Evolutionary conservation across 1,284 basidiomycete species (phyloP).

Genomic region (Xerocomus nothofagi): DNA sequence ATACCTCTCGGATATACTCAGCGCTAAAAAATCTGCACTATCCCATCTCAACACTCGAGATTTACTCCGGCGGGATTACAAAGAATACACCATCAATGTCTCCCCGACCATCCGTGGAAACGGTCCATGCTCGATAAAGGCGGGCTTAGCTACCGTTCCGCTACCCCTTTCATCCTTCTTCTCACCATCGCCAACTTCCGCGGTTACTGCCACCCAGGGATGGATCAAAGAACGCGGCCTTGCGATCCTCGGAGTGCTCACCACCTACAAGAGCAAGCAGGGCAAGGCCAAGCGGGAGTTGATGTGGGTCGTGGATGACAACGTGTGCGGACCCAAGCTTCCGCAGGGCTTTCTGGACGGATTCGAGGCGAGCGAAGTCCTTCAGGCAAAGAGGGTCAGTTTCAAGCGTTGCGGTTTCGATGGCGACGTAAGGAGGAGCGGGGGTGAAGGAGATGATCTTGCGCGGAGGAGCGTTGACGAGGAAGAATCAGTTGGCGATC

Average conservation of each 20-base stretch:
- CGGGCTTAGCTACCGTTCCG: constrained; percentile 82
- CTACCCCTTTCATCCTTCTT: constrained; percentile 51
- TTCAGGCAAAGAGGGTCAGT: constrained; percentile 49
- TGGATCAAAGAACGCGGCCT: constrained; percentile 72
- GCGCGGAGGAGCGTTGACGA: constrained; percentile 32
- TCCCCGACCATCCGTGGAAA: constrained; percentile 38
- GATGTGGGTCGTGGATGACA: constrained; percentile 56
- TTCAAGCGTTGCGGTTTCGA: constrained; percentile 37
- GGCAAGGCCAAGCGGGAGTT: constrained; percentile 67
- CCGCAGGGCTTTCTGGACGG: constrained; percentile 36
- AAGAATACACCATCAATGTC: constrained; percentile 69
- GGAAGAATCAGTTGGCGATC: constrained; percentile 28
- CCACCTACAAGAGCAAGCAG: constrained; percentile 53
- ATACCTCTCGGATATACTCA: constrained; percentile 52
- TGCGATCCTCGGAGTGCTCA: constrained; percentile 75
- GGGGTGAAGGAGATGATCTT: constrained; percentile 34
- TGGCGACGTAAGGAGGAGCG: constrained; percentile 31
- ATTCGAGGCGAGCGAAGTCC: constrained; percentile 53
- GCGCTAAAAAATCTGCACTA: constrained; percentile 67
- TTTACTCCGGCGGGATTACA: constrained; percentile 89
- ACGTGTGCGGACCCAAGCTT: constrained; percentile 37
- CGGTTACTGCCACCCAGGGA: constrained; percentile 40
- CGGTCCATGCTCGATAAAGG: constrained; percentile 33
- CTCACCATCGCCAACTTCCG: constrained; percentile 42
- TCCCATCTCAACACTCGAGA: constrained; percentile 71